These are phyloP conservation scores for Myriangium duriaei DNA, from an alignment of 2,329 filamentous ascomycete species.

Conservation along the genomic window DNA sequence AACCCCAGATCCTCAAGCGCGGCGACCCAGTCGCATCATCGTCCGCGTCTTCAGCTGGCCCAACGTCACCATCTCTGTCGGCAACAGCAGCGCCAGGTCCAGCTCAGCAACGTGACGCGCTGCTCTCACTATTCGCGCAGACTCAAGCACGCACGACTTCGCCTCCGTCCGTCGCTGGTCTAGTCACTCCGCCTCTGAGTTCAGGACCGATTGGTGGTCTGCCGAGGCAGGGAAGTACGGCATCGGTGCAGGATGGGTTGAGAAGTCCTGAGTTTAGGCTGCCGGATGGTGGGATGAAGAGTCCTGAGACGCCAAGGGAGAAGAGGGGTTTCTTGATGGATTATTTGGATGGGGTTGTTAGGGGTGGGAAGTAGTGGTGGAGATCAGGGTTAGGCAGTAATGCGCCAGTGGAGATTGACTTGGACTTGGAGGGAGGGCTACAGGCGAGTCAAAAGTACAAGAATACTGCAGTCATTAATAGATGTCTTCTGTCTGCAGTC, in stretches of 20 bases:
- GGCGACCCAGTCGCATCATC: constrained; percentile 11
- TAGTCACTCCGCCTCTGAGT: not conserved
- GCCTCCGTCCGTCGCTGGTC: not conserved
- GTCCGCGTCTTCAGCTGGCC: not conserved
- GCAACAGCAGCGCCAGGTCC: constrained; percentile 1
- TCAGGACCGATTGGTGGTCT: not conserved
- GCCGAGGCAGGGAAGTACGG: not conserved
- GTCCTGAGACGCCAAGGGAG: constrained; percentile 19
- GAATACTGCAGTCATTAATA: no score
- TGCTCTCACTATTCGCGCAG: constrained; percentile 13
- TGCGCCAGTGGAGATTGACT: no score
- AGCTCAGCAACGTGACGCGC: constrained; percentile 8
- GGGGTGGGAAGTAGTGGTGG: constrained; percentile 10
- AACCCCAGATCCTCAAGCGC: constrained; percentile 20
- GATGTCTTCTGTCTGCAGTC: no score
- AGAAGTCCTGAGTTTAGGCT: no score
- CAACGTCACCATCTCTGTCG: not conserved
- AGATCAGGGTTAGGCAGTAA: not conserved
- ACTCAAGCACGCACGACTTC: not conserved
- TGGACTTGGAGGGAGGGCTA: no score
- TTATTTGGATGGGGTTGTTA: constrained; percentile 24
- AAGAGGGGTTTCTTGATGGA: constrained; percentile 24
- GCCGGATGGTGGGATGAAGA: constrained; percentile 12
- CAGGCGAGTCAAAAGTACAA: no score
- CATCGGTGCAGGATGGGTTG: not conserved